phyloP scores from a whole-genome alignment of 2,329 filamentous ascomycete genomes.

The Chaetomium sp. region DNA sequence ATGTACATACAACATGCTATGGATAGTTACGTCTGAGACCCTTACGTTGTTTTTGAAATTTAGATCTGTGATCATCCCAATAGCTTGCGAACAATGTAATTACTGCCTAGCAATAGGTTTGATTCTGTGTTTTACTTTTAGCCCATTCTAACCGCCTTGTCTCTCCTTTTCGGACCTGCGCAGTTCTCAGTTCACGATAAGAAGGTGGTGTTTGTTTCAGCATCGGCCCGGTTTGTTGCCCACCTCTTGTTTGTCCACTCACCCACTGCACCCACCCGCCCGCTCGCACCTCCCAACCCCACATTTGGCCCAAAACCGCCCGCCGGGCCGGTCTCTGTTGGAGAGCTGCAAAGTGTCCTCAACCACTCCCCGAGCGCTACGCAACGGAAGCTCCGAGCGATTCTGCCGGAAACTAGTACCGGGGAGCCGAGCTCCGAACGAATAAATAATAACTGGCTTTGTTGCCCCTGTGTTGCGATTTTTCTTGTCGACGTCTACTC shows the following conservation, averaged over 20 bases:
- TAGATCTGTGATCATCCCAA: too few relatives aligned
- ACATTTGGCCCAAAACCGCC: constrained; percentile 15
- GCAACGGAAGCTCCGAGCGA: constrained; percentile 7
- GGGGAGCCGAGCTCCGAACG: constrained; percentile 8
- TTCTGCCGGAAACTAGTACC: constrained; percentile 18
- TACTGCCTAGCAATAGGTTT: too few relatives aligned
- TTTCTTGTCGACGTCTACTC: neutral
- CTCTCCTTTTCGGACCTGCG: too few relatives aligned
- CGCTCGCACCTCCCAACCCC: neutral
- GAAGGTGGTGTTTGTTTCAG: too few relatives aligned
- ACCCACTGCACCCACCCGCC: too few relatives aligned
- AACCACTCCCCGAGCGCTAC: constrained; percentile 4
- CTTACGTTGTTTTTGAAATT: too few relatives aligned
- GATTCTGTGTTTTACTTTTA: too few relatives aligned
- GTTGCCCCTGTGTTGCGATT: neutral
- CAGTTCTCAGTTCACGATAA: too few relatives aligned
- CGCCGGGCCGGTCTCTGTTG: constrained; percentile 1
- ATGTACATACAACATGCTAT: too few relatives aligned
- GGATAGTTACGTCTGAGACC: too few relatives aligned
- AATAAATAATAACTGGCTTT: constrained; percentile 11
- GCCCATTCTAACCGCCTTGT: too few relatives aligned
- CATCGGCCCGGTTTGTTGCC: neutral
- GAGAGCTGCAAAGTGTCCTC: constrained; percentile 22
- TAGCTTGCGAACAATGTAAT: too few relatives aligned
- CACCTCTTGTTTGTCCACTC: neutral